Evolutionary conservation across 768 basidiomycete species (phyloP).

Genomic region (Trametes gibbosa): DNA sequence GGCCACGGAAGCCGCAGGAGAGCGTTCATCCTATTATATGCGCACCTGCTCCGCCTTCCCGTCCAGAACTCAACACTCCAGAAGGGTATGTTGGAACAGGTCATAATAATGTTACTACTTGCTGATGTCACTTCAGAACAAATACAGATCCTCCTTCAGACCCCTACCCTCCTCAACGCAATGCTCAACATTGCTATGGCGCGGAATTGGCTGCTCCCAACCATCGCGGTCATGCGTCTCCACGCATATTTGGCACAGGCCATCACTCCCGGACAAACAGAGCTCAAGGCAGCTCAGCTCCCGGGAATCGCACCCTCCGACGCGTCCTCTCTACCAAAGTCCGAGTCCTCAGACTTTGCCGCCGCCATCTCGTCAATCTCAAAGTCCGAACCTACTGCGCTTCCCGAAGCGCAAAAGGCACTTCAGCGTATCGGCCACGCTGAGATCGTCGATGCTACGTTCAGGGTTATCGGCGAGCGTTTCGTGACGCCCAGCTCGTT

Average conservation of each 20-base stretch:
- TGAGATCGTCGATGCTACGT: conserved; percentile 77
- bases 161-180: conserved; percentile 72
- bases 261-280: conserved; percentile 52
- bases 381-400: conserved; percentile 47
- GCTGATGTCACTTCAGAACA: conserved; percentile 51
- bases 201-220: conserved; percentile 86
- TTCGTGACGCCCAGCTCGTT: conserved; percentile 85
- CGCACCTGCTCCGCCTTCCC: conserved; percentile 74
- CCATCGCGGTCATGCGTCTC: conserved; percentile 75
- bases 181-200: conserved; percentile 79
- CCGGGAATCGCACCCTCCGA: conserved; percentile 66
- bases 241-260: conserved; percentile 86
- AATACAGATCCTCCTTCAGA: conserved; percentile 63
- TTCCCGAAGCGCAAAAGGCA: conserved; percentile 57
- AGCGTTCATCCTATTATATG: conserved; percentile 76
- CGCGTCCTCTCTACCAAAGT: conserved; percentile 37
- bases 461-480: conserved; percentile 93
- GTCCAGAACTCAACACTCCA: conserved; percentile 51
- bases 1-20: conserved; percentile 42
- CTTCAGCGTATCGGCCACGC: conserved; percentile 69
- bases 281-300: conserved; percentile 64
- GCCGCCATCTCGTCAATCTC: conserved; percentile 48
- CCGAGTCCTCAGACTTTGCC: conserved; percentile 31
- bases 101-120: neutral
- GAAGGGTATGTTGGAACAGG: conserved; percentile 50